A percentile compares a stretch with the other conserved stretches of the same genome.
Evolutionary conservation across 2,329 filamentous ascomycete genomes (phyloP).

Genomic region (Penicillium sp.): DNA sequence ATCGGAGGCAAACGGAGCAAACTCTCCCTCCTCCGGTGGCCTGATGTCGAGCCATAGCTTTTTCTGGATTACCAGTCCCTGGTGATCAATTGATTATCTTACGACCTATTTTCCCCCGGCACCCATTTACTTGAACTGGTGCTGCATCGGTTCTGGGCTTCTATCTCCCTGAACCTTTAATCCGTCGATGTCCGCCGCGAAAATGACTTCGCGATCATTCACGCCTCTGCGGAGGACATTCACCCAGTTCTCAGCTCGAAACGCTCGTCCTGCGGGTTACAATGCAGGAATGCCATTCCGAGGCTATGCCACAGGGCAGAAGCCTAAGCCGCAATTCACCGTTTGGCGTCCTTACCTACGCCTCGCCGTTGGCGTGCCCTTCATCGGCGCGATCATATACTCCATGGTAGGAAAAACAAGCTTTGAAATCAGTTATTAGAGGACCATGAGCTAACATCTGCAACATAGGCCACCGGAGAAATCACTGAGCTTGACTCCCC

Average conservation of each 20-base stretch:
- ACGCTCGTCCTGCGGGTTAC: conserved; percentile 20
- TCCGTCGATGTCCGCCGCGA: conserved; percentile 2
- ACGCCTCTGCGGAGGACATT: conserved; percentile 37
- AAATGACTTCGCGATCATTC: conserved; percentile 37
- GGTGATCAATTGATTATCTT: neutral
- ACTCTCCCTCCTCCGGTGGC: conserved; percentile 8
- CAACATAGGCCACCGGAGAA: conserved; percentile 35
- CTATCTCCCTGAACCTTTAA: neutral
- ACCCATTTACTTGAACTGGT: neutral
- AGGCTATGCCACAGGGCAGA: conserved; percentile 28
- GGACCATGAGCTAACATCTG: neutral
- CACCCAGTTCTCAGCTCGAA: conserved; percentile 25
- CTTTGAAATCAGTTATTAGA: neutral
- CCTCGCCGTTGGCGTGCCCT: conserved; percentile 50
- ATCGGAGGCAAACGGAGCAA: conserved; percentile 17
- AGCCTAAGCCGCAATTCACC: conserved; percentile 30
- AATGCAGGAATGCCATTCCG: conserved; percentile 22
- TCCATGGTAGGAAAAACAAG: conserved; percentile 47
- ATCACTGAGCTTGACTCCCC: conserved; percentile 47
- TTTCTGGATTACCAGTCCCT: neutral
- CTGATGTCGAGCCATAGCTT: conserved; percentile 14
- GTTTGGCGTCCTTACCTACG: conserved; percentile 51
- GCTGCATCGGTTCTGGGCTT: neutral
- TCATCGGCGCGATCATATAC: conserved; percentile 52
- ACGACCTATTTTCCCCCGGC: neutral